Evolutionary conservation across 2,329 filamentous ascomycete genomes (phyloP).

Genomic region (Aplosporella prunicola): DNA sequence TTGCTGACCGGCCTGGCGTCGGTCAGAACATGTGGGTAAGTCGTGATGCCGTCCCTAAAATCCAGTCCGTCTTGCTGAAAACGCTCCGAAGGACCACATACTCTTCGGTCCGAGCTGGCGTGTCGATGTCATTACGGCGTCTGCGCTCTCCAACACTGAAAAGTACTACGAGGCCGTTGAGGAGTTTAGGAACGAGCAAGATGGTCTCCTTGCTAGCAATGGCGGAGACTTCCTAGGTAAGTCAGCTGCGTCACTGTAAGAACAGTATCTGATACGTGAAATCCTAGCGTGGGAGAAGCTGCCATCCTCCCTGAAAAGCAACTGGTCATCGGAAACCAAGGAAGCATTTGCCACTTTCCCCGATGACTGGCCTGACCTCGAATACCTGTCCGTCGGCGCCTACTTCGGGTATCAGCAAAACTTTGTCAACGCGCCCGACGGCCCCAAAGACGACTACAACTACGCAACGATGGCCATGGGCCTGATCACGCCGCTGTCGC

Average conservation of each 20-base stretch:
- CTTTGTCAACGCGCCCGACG: slow-evolving; percentile 10
- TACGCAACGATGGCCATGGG: slow-evolving; percentile 18
- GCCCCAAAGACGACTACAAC: slow-evolving; percentile 15
- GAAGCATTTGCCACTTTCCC: slow-evolving; percentile 14
- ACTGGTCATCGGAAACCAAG: slow-evolving; percentile 9
- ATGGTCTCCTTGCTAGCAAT: neutral
- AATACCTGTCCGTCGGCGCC: slow-evolving; percentile 15
- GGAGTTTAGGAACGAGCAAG: neutral
- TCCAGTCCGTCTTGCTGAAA: too few species aligned
- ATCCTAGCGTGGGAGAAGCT: slow-evolving; percentile 21
- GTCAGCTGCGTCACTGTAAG: too few species aligned
- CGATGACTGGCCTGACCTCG: slow-evolving; percentile 20
- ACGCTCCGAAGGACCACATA: slow-evolving; percentile 13
- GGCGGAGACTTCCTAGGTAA: neutral
- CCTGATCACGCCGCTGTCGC: slow-evolving; percentile 23
- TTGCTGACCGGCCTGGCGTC: slow-evolving; percentile 18
- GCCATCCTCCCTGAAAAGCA: slow-evolving; percentile 8
- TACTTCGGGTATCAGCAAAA: slow-evolving; percentile 1
- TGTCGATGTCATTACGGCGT: slow-evolving; percentile 8
- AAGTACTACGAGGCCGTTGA: neutral
- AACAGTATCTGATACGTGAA: too few species aligned
- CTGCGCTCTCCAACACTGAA: neutral
- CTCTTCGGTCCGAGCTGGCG: slow-evolving; percentile 17
- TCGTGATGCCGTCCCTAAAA: too few species aligned
- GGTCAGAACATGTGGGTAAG: slow-evolving; percentile 25